phyloP scores from a whole-genome alignment of 1,284 basidiomycete genomes.

The Microbotryomycetes sp. region DNA sequence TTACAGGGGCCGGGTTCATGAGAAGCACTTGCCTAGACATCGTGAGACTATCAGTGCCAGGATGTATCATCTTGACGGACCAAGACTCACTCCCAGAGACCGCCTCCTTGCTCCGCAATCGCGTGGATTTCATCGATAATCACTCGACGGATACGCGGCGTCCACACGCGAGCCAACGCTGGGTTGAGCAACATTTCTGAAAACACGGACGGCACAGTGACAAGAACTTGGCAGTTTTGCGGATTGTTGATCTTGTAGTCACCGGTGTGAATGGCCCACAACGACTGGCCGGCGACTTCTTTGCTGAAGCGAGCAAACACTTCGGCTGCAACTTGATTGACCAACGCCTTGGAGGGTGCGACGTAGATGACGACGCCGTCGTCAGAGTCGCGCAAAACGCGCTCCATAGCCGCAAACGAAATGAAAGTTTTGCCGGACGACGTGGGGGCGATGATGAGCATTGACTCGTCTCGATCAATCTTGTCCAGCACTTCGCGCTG shows the following conservation, averaged over 20 bases:
- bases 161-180: constrained; percentile 54
- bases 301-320: constrained; percentile 62
- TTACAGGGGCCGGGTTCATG: constrained; percentile 47
- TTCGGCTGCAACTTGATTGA: constrained; percentile 54
- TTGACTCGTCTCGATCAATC: constrained; percentile 53
- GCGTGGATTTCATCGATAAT: constrained; percentile 65
- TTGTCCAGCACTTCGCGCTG: constrained; percentile 58
- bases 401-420: constrained; percentile 66
- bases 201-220: constrained; percentile 62
- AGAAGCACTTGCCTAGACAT: constrained; percentile 19
- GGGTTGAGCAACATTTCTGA: constrained; percentile 61
- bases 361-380: constrained; percentile 63
- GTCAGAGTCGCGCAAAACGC: constrained; percentile 53
- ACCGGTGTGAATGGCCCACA: constrained; percentile 60
- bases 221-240: constrained; percentile 59
- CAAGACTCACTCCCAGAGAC: constrained; percentile 63
- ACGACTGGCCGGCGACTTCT: constrained; percentile 49
- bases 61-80: constrained; percentile 51
- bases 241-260: constrained; percentile 59
- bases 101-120: constrained; percentile 59
- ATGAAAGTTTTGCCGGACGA: constrained; percentile 62
- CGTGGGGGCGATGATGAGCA: constrained; percentile 53
- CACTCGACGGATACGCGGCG: constrained; percentile 56
- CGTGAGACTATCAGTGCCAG: not conserved
- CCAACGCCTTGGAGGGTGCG: constrained; percentile 64